Percentiles rank a stretch among this genome's conserved stretches.
phyloP scores from a whole-genome alignment of 2,329 filamentous ascomycete genomes.

The Akanthomyces muscarius region DNA sequence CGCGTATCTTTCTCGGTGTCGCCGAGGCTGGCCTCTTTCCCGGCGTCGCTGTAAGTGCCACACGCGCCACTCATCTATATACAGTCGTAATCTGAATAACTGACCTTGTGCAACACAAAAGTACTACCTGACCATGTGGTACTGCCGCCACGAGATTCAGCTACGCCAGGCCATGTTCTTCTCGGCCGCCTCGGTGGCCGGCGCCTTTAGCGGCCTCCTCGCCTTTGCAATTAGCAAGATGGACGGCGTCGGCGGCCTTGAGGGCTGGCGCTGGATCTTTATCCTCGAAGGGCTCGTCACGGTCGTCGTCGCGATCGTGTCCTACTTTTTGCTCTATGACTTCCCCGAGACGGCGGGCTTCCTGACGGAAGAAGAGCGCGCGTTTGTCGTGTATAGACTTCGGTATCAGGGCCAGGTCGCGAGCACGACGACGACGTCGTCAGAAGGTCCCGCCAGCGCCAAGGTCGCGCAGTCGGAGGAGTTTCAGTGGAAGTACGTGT shows the following conservation, averaged over 20 bases:
- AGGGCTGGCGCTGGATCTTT: slow-evolving; percentile 60
- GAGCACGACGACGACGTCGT: not conserved
- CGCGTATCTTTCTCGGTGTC: slow-evolving; percentile 59
- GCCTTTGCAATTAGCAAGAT: slow-evolving; percentile 66
- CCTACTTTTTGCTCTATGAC: slow-evolving; percentile 73
- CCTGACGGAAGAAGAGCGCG: slow-evolving; percentile 61
- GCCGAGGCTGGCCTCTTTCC: slow-evolving; percentile 64
- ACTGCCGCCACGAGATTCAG: slow-evolving; percentile 70
- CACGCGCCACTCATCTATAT: too few species aligned
- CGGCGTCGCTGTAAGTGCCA: slow-evolving; percentile 43
- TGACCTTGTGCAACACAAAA: slow-evolving; percentile 26
- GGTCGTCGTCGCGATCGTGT: slow-evolving; percentile 58
- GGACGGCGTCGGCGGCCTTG: slow-evolving; percentile 51
- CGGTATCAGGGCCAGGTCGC: slow-evolving; percentile 13
- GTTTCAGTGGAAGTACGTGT: slow-evolving; percentile 68
- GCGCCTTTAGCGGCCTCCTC: slow-evolving; percentile 67
- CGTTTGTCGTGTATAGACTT: slow-evolving; percentile 64
- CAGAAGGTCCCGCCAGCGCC: slow-evolving; percentile 15
- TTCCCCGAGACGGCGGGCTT: slow-evolving; percentile 73
- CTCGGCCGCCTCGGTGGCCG: slow-evolving; percentile 70
- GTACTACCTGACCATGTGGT: slow-evolving; percentile 74
- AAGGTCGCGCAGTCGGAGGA: slow-evolving; percentile 61
- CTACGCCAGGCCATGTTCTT: slow-evolving; percentile 71
- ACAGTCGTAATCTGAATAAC: not conserved
- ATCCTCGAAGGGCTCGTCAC: slow-evolving; percentile 66